Evolutionary conservation across 2,329 filamentous ascomycete genomes (phyloP).

Genomic region (Hirsutella thompsonii): DNA sequence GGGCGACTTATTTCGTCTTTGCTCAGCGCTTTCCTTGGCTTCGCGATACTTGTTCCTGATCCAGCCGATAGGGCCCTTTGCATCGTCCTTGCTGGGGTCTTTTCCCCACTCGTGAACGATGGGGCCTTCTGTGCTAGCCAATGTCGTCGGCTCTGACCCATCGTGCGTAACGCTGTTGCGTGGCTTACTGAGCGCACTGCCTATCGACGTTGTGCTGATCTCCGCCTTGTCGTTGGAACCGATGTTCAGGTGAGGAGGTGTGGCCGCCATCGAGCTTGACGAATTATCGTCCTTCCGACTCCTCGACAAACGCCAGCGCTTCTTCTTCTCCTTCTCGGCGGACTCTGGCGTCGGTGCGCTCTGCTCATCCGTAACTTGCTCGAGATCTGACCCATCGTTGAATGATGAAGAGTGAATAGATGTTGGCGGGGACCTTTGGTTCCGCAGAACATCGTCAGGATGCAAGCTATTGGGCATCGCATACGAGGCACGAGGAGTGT

Average conservation of each 20-base stretch:
- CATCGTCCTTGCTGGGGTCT: conserved; percentile 30
- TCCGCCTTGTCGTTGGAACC: conserved; percentile 52
- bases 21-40: conserved; percentile 42
- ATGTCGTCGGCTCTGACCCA: conserved; percentile 28
- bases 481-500: conserved; percentile 34
- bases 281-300: conserved; percentile 42
- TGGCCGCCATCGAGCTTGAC: conserved; percentile 22
- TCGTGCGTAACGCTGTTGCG: conserved; percentile 39
- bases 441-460: conserved; percentile 40
- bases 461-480: conserved; percentile 28
- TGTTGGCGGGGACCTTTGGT: conserved; percentile 59
- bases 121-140: conserved; percentile 25
- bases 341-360: conserved; percentile 22
- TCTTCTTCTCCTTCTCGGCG: conserved; percentile 56
- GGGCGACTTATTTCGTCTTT: conserved; percentile 43
- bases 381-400: conserved; percentile 72
- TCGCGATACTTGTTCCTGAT: conserved; percentile 48
- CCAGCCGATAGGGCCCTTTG: conserved; percentile 41
- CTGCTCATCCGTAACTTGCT: conserved; percentile 51
- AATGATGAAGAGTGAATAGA: conserved; percentile 68
- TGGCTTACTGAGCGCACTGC: conserved; percentile 40
- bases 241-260: conserved; percentile 32
- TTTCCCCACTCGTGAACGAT: conserved; percentile 23
- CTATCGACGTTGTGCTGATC: conserved; percentile 54
- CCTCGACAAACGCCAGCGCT: conserved; percentile 60